Conservation (phyloP, 352 stramenopile species). For the Pythium dissotocum region DNA sequence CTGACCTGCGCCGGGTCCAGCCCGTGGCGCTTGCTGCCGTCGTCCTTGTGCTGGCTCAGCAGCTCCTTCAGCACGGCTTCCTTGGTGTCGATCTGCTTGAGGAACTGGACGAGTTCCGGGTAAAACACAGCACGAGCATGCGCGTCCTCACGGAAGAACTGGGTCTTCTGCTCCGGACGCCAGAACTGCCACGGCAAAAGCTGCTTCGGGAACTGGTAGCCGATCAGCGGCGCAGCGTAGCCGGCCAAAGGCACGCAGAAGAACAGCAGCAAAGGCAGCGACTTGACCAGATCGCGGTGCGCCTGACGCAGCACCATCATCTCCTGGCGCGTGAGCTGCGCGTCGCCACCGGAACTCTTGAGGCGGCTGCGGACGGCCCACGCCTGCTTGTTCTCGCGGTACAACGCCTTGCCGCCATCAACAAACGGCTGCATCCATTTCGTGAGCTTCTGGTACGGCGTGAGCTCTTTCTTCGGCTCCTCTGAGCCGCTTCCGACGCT, state of each 20-base stretch:
- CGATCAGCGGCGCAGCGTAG: slow-evolving; percentile 73
- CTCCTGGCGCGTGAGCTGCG: slow-evolving; percentile 57
- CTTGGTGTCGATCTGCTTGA: slow-evolving; percentile 69
- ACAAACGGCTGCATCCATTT: slow-evolving; percentile 85
- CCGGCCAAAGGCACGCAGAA: slow-evolving; percentile 73
- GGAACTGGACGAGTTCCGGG: slow-evolving; percentile 50
- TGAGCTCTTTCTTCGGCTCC: slow-evolving; percentile 43
- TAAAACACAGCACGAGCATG: slow-evolving; percentile 54
- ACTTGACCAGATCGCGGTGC: slow-evolving; percentile 84
- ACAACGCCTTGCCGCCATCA: slow-evolving; percentile 64
- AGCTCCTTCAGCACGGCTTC: slow-evolving; percentile 52
- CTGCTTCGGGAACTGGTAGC: slow-evolving; percentile 86
- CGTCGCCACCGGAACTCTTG: slow-evolving; percentile 33
- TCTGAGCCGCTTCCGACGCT: slow-evolving; percentile 18
- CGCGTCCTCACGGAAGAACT: slow-evolving; percentile 76
- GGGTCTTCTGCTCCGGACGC: slow-evolving; percentile 78
- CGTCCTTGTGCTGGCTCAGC: slow-evolving; percentile 27
- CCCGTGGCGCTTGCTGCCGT: slow-evolving; percentile 17
- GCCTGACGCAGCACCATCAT: slow-evolving; percentile 83
- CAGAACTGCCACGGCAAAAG: slow-evolving; percentile 87
- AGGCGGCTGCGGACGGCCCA: slow-evolving; percentile 67
- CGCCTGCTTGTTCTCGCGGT: slow-evolving; percentile 75
- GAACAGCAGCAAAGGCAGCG: slow-evolving; percentile 69
- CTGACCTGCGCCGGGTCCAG: slow-evolving; percentile 55
- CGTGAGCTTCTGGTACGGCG: slow-evolving; percentile 74